Evolutionary conservation across 345 rosid species (phyloP).

Genomic region (Salix suchowensis): DNA sequence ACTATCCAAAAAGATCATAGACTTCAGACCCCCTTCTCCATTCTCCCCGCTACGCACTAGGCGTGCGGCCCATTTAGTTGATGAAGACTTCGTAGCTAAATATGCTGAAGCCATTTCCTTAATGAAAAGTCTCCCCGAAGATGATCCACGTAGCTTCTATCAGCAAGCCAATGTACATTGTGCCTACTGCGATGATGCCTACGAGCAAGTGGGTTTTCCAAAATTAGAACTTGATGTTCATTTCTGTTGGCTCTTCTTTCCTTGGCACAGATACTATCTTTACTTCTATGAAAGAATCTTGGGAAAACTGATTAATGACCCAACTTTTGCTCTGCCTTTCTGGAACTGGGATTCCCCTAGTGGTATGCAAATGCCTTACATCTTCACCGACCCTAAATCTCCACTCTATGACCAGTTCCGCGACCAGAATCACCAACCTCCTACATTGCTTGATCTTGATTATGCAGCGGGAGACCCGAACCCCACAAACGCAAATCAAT

Average conservation of each 20-base stretch:
- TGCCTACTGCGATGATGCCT: slow-evolving; percentile 58
- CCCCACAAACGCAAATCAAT: slow-evolving; percentile 11
- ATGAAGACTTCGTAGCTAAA: slow-evolving; percentile 34
- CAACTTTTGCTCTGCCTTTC: slow-evolving; percentile 50
- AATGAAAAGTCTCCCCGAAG: slow-evolving; percentile 53
- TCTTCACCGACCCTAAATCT: slow-evolving; percentile 37
- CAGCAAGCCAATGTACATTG: slow-evolving; percentile 61
- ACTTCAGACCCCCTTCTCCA: slow-evolving; percentile 39
- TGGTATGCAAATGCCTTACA: slow-evolving; percentile 54
- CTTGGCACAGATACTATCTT: slow-evolving; percentile 52
- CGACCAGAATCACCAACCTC: slow-evolving; percentile 35
- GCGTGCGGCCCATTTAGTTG: slow-evolving; percentile 45
- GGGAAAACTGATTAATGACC: slow-evolving; percentile 51
- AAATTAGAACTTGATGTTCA: slow-evolving; percentile 49
- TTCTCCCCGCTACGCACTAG: slow-evolving; percentile 28
- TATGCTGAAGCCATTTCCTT: slow-evolving; percentile 45
- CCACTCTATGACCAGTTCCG: slow-evolving; percentile 40
- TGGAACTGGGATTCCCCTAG: slow-evolving; percentile 64
- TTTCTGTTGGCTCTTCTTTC: slow-evolving; percentile 58
- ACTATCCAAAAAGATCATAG: slow-evolving; percentile 25
- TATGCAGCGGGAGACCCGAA: slow-evolving; percentile 20
- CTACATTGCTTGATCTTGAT: slow-evolving; percentile 43
- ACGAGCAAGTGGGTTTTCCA: slow-evolving; percentile 52
- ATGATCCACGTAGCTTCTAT: slow-evolving; percentile 53
- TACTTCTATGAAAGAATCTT: slow-evolving; percentile 51